Evolutionary conservation across 2,329 filamentous ascomycete species (phyloP), one percentile per base, ranked within the genome.

Genomic region (Aphanoascus verrucosus): DNA sequence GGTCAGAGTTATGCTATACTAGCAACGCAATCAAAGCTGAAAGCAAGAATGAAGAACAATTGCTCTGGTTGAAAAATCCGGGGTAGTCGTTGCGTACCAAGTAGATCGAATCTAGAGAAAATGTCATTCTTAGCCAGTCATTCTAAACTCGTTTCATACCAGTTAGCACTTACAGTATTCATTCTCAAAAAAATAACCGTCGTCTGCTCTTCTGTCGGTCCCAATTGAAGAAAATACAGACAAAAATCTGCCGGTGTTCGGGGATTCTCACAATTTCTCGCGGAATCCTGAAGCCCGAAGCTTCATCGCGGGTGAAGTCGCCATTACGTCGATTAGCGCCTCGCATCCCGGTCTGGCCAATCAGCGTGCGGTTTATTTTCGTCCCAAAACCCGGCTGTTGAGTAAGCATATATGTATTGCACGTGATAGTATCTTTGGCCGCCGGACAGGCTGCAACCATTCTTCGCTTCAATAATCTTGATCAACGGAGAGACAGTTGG

Each of bases 51-150:
- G 12, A 15, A 41, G 6, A 15, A 12, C 6, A 8, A 8, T 14
- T 7, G 2, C 9, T 20, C 20, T 32, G 23, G n/a, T 12, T 49
- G n/a, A 41, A 5, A 11, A 40, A 40, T 46, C 20, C 12, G 42
- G 41, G 17, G 17, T 45, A 40, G 40, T 52, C 50, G 46, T 32
- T 49, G 59, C 74, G 70, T 73, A 80, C 77, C 77, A 79, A 59
- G 78, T 79, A 58, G 78, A 81, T 72, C 72, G 72, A 56, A 80
- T 72, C 77, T 80, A 62, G n/a, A 23, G 5, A 43, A 17, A 28
- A 32, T 19, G 17, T 3, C 3, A 15, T 14, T 11, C 8, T 51
- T 44, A 34, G 20, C 40, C 45, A 44, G 28, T 7, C 15, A 35
- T n/a, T 14, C 38, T n/a, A 28, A 31, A 11, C 34, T 19, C 3